Evolutionary conservation across 257 asterid species (phyloP), one percentile per base, ranked within the genome.

Genomic region (Eucommia ulmoides): DNA sequence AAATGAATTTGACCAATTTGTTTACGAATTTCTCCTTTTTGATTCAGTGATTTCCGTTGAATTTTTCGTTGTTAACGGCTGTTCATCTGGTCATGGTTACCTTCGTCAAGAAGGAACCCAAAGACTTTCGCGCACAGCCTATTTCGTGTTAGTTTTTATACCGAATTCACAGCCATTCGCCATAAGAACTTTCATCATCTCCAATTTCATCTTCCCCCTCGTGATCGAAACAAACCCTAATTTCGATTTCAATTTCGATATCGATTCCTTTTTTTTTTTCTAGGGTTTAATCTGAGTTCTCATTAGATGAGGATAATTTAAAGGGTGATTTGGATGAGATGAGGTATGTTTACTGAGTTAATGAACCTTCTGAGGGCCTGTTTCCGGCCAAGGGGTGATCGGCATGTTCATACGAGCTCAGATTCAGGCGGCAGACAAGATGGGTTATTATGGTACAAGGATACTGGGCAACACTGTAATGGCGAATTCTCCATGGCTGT

Each of bases 401-500:
- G 64, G 29, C 46, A 51, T 59, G 74, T 53, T 65, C 77, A 63
- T 50, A 23, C 81, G 2, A 71, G 72, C 66, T 67, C 81, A 7
- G 83, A 79, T 63, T 49, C 79, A 4, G 47, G 63, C 2, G 84
- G 91, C 49, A 70, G 80, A 23, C 85, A 71, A 66, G 91, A 80
- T 33, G 85, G 91, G 33, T 80, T 80, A 23, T 52, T 80, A 41
- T 80, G 91, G 91, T 80, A 80, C 58, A 80, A 80, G 71, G 91
- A 80, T 58, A 61, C 68, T 0, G 91, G 91, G 42, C 82, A 74
- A 56, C 91, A 80, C 64, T 67, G 45, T 55, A 76, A 61, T 68
- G 91, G 91, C 22, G 85, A 80, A 59, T 80, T 80, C 64, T 80
- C 91, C 3, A 80, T 80, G 91, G 91, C 91, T 67, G 91, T 80